phyloP scores from a whole-genome alignment of 768 basidiomycete genomes.

The Boletus rubropictus region DNA sequence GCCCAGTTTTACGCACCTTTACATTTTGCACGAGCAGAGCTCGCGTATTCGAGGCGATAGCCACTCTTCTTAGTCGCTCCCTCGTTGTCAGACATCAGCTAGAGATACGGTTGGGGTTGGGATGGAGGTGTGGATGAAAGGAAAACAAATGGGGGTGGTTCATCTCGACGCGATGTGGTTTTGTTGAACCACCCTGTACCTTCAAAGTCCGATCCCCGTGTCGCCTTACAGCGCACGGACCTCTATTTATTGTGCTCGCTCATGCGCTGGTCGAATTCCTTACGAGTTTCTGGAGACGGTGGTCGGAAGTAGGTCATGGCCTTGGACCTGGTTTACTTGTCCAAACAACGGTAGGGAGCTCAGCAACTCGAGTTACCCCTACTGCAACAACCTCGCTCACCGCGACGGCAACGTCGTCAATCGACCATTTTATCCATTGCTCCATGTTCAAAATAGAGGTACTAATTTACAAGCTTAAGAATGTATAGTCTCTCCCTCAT shows the following conservation, averaged over 20 bases:
- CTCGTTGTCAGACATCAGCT: slow-evolving; percentile 33
- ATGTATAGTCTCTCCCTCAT: not conserved
- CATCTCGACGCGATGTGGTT: slow-evolving; percentile 36
- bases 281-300: slow-evolving; percentile 8
- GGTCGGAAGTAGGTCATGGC: slow-evolving; percentile 11
- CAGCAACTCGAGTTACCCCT: too few species aligned
- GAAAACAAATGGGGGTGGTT: slow-evolving; percentile 31
- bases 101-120: slow-evolving; percentile 15
- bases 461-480: slow-evolving; percentile 10
- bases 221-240: slow-evolving; percentile 34
- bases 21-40: slow-evolving; percentile 65
- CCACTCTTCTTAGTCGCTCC: slow-evolving; percentile 37
- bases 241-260: slow-evolving; percentile 25
- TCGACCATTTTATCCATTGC: not conserved
- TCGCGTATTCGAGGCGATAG: slow-evolving; percentile 77
- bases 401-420: not conserved
- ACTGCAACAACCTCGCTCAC: not conserved
- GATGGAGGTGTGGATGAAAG: slow-evolving; percentile 25
- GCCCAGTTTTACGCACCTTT: slow-evolving; percentile 48
- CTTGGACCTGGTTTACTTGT: slow-evolving; percentile 25
- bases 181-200: slow-evolving; percentile 35
- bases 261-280: slow-evolving; percentile 18
- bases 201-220: slow-evolving; percentile 34
- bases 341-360: slow-evolving; percentile 21
- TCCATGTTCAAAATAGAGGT: slow-evolving; percentile 1